These are phyloP conservation scores for Cairneyella variabilis DNA, from an alignment of 495 filamentous ascomycete genomes.

Conservation along the genomic window DNA sequence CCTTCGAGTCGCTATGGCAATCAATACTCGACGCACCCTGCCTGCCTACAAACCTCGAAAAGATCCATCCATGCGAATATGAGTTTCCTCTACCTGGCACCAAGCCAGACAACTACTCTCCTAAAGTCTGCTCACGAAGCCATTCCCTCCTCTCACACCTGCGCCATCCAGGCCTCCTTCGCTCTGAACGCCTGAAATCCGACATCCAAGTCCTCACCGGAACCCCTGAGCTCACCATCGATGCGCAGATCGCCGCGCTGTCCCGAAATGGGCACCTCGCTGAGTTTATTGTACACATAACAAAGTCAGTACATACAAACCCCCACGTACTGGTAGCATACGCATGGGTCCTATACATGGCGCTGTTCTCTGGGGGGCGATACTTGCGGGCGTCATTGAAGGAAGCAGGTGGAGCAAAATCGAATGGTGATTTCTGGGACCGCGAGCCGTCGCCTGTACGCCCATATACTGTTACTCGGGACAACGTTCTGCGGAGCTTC, in stretches of 20 bases:
- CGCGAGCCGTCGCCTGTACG: slow-evolving; percentile 15
- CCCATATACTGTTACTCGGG: slow-evolving; percentile 6
- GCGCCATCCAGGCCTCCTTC: slow-evolving; percentile 13
- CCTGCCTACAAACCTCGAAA: slow-evolving; percentile 9
- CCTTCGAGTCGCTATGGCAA: slow-evolving; percentile 39
- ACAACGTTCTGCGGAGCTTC: neutral
- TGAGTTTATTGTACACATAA: slow-evolving; percentile 33
- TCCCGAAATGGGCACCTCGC: slow-evolving; percentile 11
- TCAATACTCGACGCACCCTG: slow-evolving; percentile 23
- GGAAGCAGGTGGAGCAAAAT: slow-evolving; percentile 37
- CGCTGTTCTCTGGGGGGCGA: slow-evolving; percentile 53
- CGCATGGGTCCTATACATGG: slow-evolving; percentile 58
- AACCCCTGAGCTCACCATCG: slow-evolving; percentile 8
- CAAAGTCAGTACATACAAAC: slow-evolving; percentile 25
- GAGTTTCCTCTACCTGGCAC: slow-evolving; percentile 4
- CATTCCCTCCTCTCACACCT: slow-evolving; percentile 16
- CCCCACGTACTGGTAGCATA: slow-evolving; percentile 55
- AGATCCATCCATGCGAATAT: too few relatives aligned
- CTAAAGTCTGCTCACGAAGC: slow-evolving; percentile 7
- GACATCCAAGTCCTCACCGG: slow-evolving; percentile 22
- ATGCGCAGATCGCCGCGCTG: slow-evolving; percentile 13
- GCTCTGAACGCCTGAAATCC: slow-evolving; percentile 13
- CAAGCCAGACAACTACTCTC: neutral
- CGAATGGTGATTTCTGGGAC: slow-evolving; percentile 42
- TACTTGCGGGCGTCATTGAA: slow-evolving; percentile 44